phyloP scores from a whole-genome alignment of 2,329 filamentous ascomycete species.

The Phialophora macrospora region DNA sequence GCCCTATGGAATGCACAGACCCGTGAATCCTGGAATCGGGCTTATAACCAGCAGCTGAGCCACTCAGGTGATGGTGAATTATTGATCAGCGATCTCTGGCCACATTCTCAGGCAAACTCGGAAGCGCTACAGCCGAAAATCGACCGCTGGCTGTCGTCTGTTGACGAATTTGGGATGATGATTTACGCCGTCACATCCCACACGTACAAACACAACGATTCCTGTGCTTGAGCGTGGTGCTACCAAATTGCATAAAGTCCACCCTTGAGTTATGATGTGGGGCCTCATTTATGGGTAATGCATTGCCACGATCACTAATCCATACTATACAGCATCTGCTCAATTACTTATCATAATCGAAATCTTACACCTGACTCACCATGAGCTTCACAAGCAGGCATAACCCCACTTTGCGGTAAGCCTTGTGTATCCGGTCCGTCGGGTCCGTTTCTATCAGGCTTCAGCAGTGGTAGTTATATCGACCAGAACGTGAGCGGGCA shows the following conservation, averaged over 20 bases:
- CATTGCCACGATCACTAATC: constrained; percentile 4
- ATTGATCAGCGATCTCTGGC: constrained; percentile 60
- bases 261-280: not conserved
- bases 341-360: not conserved
- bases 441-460: no score
- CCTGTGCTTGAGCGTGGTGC: not conserved
- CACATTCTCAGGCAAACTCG: constrained; percentile 44
- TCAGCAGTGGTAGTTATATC: no score
- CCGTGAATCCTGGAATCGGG: constrained; percentile 50
- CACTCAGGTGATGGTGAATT: constrained; percentile 52
- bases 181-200: constrained; percentile 56
- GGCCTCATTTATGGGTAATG: not conserved
- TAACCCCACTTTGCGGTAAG: no score
- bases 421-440: no score
- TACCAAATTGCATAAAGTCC: not conserved
- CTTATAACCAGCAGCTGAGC: constrained; percentile 52
- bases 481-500: no score
- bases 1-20: constrained; percentile 51
- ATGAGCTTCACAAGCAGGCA: not conserved
- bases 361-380: not conserved
- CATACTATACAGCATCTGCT: not conserved
- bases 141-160: constrained; percentile 56
- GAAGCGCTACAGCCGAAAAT: constrained; percentile 46
- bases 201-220: constrained; percentile 46
- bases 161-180: constrained; percentile 62